Base-by-base conservation (phyloP, 495 filamentous ascomycete genomes). In the Tuber melanosporum region DNA sequence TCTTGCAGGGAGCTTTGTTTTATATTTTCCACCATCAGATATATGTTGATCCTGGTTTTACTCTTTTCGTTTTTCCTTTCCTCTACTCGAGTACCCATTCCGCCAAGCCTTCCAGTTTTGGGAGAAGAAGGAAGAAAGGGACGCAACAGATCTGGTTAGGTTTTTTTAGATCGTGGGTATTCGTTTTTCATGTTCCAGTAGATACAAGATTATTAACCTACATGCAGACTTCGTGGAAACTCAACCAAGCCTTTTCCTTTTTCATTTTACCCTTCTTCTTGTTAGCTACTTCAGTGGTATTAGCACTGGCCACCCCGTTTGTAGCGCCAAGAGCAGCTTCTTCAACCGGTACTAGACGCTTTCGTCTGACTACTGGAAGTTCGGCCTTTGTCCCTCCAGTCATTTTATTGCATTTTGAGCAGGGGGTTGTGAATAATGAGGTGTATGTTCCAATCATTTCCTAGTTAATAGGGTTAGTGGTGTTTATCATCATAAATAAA, bases 381-480 rank as follows among this genome's bases (percentile, higher is more conserved):
- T 82, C 81, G 26, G 75, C 77, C 47, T 82, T 82, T 6, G 72
- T 80, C 0, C 81, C 81, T 9, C 77, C 77, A n/a, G 80, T 82
- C 74, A 82, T 76, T 74, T 73, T 76, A 15, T 72, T 74, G 42
- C 81, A 82, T 57, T 82, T 82, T 57, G 79, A 79, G 36, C 81
- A 82, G 22, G 77, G 73, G 0, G 73, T 72, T 8, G 74, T 77
- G 70, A 77, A 82, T 46, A 82, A 77, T 22, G 74, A 73, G 20
- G 62, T 77, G 39, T 82, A 82, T 36, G 73, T 71, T n/a, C 52
- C 73, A 17, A 82, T 70, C 81, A 82, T 82, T 73, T 82, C 81
- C 79, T 81, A 19, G 71, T 57, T 14, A 3, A 12, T 20, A 26
- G 26, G 14, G 19, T 66, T 45, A 26, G 81, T 77, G 77, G 70